phyloP scores from a whole-genome alignment of 2,329 filamentous ascomycete species.

The Xylariaceae sp. region DNA sequence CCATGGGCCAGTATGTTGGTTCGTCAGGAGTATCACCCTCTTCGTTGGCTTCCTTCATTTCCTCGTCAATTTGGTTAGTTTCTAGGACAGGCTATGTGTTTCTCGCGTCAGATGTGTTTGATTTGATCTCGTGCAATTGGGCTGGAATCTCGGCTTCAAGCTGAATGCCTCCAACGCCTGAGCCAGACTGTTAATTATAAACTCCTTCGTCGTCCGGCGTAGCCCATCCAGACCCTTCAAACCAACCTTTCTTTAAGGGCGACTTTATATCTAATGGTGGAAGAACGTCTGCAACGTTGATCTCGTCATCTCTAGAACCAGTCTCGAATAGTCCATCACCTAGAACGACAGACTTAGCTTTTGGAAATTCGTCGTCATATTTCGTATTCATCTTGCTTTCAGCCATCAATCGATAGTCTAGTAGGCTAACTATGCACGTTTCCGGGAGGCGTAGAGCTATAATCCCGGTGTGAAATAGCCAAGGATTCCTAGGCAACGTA shows the following conservation, averaged over 20 bases:
- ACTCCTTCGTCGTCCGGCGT: too few species aligned
- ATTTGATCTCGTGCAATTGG: not conserved
- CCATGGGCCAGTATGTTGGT: not conserved
- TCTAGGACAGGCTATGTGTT: not conserved
- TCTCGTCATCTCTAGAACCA: not conserved
- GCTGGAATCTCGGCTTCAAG: not conserved
- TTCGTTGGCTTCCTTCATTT: not conserved
- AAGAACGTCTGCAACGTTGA: not conserved
- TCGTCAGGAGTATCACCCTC: not conserved
- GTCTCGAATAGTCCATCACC: not conserved
- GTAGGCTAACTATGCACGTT: too few species aligned
- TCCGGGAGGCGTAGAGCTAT: too few species aligned
- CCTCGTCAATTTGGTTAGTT: not conserved
- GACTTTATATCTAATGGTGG: too few species aligned
- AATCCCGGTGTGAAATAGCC: too few species aligned
- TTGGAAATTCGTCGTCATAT: not conserved
- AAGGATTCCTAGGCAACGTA: not conserved
- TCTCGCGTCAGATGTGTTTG: not conserved
- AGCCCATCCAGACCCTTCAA: too few species aligned
- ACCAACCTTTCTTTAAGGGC: too few species aligned
- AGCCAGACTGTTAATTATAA: too few species aligned
- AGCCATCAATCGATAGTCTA: not conserved
- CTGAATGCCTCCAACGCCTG: too few species aligned
- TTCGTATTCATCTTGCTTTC: not conserved
- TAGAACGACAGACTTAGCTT: not conserved